Conservation (phyloP, 2,329 filamentous ascomycete species). For the Madurella mycetomatis region DNA sequence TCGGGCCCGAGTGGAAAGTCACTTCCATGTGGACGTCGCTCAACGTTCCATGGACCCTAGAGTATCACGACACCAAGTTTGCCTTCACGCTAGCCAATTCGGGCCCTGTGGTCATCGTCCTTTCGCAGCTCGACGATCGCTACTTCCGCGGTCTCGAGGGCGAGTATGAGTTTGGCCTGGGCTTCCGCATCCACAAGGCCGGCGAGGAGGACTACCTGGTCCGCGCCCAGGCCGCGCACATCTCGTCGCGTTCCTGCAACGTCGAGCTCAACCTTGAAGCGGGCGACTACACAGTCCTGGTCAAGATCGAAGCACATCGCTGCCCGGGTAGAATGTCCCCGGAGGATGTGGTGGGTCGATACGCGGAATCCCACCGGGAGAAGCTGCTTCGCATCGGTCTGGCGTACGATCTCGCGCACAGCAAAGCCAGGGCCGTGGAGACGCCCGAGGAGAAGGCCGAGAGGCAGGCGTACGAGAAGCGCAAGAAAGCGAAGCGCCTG, state of each 20-base stretch:
- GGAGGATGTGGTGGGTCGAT: constrained; percentile 53
- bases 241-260: constrained; percentile 55
- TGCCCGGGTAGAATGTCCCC: constrained; percentile 41
- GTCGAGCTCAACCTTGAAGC: constrained; percentile 55
- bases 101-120: constrained; percentile 54
- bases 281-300: constrained; percentile 54
- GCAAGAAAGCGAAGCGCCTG: constrained; percentile 45
- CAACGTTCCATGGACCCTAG: constrained; percentile 57
- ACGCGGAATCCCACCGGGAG: constrained; percentile 49
- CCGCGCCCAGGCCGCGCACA: constrained; percentile 53
- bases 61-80: constrained; percentile 59
- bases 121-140: constrained; percentile 58
- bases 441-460: constrained; percentile 47
- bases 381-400: constrained; percentile 56
- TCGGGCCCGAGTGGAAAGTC: constrained; percentile 55
- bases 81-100: constrained; percentile 52
- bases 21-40: constrained; percentile 58
- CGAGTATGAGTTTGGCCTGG: constrained; percentile 47
- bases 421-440: constrained; percentile 50
- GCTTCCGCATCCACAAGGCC: constrained; percentile 39
- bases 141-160: constrained; percentile 60
- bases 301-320: constrained; percentile 51
- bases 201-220: constrained; percentile 57
- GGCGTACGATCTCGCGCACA: constrained; percentile 57
- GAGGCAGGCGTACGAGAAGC: constrained; percentile 45